Percentiles rank a stretch among this genome's conserved stretches.
phyloP scores from a whole-genome alignment of 306 rosid genomes.

The Gastrolobium bilobum region DNA sequence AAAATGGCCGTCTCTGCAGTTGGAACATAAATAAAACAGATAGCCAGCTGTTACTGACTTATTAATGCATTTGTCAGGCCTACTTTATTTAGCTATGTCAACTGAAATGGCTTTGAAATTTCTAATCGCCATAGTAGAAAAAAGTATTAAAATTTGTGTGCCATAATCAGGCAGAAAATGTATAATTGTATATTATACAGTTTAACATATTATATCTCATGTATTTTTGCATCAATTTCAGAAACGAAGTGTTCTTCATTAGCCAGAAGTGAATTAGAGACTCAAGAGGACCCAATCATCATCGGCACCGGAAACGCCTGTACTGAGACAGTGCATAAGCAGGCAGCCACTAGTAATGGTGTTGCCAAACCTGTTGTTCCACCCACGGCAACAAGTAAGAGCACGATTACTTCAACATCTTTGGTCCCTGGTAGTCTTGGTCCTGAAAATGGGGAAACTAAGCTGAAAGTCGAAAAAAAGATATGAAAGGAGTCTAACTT shows the following conservation, averaged over 20 bases:
- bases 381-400: conserved; percentile 53
- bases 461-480: conserved; percentile 63
- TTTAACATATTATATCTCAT: background rate
- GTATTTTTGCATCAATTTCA: conserved; percentile 54
- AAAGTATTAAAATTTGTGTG: background rate
- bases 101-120: conserved; percentile 41
- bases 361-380: conserved; percentile 56
- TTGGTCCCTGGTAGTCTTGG: conserved; percentile 50
- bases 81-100: conserved; percentile 8
- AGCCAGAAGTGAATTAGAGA: conserved; percentile 75
- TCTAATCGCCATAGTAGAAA: background rate
- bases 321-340: conserved; percentile 55
- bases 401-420: conserved; percentile 50
- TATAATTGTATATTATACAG: conserved; percentile 16
- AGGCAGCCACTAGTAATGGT: conserved; percentile 62
- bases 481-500: conserved; percentile 54
- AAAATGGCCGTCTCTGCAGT: conserved; percentile 21
- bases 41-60: conserved; percentile 32
- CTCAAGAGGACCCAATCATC: conserved; percentile 61
- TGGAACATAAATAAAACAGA: conserved; percentile 26
- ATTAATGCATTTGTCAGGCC: conserved; percentile 20
- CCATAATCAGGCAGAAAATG: background rate
- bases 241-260: conserved; percentile 85
- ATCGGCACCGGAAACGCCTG: conserved; percentile 59
- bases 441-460: conserved; percentile 71